Evolutionary conservation across 306 rosid genomes (phyloP), one percentile per base, ranked within the genome.

Genomic region (Sesbania bispinosa): DNA sequence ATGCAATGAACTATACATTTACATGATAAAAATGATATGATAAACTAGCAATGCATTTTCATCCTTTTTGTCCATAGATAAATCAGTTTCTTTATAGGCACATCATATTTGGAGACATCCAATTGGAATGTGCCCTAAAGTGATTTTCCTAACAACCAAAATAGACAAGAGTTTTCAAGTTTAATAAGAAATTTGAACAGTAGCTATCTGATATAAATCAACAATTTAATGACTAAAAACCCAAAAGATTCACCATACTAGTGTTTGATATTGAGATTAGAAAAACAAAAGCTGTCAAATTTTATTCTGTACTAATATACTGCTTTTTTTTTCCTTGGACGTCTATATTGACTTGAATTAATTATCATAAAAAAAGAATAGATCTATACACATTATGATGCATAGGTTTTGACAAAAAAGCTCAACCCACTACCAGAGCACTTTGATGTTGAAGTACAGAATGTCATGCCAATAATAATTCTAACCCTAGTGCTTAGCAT

Each of bases 381-480:
- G 39, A 16, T 33, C 33, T 50, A 43, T 13, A 26, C 30, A 36
- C 9, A 19, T 19, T 41, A 47, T 50, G 33, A 53, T 1, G 63
- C 23, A 57, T 30, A 23, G 47, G 10, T 19, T 43, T 51, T 45
- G 42, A 45, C 27, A 13, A 42, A 20, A 32, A 8, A 67, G 55
- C 59, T 74, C 68, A 61, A 62, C 58, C 46, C 10, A 24, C 35
- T 9, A 42, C 57, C 10, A 48, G 45, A 30, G 26, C 7, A 39
- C 57, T 72, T 24, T 35, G 45, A 71, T 16, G 47, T 11, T 26
- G 7, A 29, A 13, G 39, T 47, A 51, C 24, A 53, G 43, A 69
- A 69, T 24, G 7, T 35, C 65, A 50, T 18, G 55, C 38, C 45
- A 76, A 29, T 66, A 65, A n/a, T n/a, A n/a, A n/a, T n/a, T n/a